Evolutionary conservation across 1,139 yeast species (phyloP), one percentile per base, ranked within the genome.

Genomic region (Arxiozyma slooffiae): DNA sequence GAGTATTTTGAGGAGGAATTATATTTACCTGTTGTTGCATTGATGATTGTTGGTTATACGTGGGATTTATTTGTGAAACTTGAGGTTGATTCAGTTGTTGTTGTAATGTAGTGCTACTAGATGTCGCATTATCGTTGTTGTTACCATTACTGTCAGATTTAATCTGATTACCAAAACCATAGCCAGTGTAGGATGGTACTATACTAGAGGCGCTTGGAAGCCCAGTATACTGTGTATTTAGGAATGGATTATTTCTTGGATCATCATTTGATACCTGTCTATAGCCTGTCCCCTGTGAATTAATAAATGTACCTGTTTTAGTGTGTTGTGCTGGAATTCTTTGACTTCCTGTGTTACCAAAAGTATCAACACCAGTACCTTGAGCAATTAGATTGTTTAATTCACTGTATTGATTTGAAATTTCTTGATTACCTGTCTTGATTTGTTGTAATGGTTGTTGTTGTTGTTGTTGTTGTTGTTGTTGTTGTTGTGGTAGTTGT

Each of bases 311-410:
- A 20, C 83, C 81, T 7, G 94, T 81, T 57, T 78, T 80, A 0
- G 97, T 90, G 66, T 86, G 95, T 64, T 92, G 97, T 49, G 95
- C 95, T 9, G 97, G 96, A 53, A 92, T 79, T 71, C 97, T 82
- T 26, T 82, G 71, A 20, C 84, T 85, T 48, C 98, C 98, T 7
- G 87, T 83, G 67, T 92, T 92, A 68, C 98, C 98, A 67, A 87
- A 92, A 0, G 97, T 90, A 68, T 92, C 98, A 52, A 89, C 73
- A 23, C 97, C 97, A 1, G 96, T 87, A 38, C 96, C 97, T 50
- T 82, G 80, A 16, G 94, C 85, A 57, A 90, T 75, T 53, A 90
- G 73, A 54, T 79, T 77, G 69, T 90, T 89, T 62, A 90, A 77
- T 58, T 87, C 94, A 18, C 89, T 71, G 74, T 78, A 69, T 69